Conservation (phyloP, 164 flowering plant species). For the Umbellularia californica region DNA sequence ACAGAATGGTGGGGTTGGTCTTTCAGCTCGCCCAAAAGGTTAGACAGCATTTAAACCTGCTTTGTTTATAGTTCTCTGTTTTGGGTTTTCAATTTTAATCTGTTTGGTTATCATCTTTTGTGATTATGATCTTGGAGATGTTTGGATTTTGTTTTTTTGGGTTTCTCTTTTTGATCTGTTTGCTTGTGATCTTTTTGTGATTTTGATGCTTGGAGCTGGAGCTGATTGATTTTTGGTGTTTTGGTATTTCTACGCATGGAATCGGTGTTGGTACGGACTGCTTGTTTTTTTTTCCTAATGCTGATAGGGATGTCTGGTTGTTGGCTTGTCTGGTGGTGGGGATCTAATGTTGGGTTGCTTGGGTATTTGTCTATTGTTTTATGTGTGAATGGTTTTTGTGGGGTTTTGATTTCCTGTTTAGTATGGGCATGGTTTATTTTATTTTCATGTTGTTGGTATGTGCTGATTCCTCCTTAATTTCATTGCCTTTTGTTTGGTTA, state of each 20-base stretch:
- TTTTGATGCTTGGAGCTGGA: background rate
- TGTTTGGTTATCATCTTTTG: too few species aligned
- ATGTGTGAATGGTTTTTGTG: background rate
- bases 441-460: too few species aligned
- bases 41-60: background rate
- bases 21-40: slow-evolving; percentile 44
- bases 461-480: too few species aligned
- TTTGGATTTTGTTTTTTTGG: background rate
- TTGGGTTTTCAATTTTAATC: too few species aligned
- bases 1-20: slow-evolving; percentile 28
- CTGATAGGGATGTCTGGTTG: slow-evolving; percentile 17
- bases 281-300: slow-evolving; percentile 4
- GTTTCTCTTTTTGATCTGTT: background rate
- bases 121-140: background rate
- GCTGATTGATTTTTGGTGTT: slow-evolving; percentile 5
- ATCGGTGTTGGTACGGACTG: background rate
- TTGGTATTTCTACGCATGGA: background rate
- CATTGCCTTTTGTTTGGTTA: background rate
- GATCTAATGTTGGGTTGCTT: background rate
- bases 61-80: too few species aligned
- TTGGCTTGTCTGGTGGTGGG: slow-evolving; percentile 8
- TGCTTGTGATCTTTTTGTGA: background rate
- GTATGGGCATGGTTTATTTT: background rate
- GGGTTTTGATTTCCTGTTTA: slow-evolving; percentile 12
- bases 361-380: background rate